Percentiles rank a stretch among this genome's conserved stretches.
Conservation (phyloP, 202 grass and related monocot genomes). For the Saccharum hybrid region DNA sequence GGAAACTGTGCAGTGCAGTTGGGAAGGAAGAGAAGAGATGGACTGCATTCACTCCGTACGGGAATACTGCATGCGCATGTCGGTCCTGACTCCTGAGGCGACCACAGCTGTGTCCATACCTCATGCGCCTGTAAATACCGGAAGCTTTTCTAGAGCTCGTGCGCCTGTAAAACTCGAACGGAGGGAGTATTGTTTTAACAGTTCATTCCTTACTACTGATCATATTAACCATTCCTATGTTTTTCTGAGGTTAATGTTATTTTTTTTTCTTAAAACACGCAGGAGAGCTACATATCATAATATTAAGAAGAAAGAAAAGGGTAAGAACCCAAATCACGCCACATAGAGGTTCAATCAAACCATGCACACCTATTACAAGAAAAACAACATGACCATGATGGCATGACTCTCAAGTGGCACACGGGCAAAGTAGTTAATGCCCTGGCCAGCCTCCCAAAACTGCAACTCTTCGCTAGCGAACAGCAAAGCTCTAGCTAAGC, state of each 20-base stretch:
- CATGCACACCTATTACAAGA: neutral
- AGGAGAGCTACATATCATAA: neutral
- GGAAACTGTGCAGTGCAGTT: too few species aligned
- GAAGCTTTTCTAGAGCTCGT: too few species aligned
- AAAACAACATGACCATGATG: neutral
- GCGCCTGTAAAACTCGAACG: too few species aligned
- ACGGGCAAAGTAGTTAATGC: neutral
- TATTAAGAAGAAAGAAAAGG: neutral
- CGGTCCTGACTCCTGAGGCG: too few species aligned
- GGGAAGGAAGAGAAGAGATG: too few species aligned
- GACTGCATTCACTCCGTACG: too few species aligned
- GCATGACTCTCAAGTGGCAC: neutral
- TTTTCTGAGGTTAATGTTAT: constrained; percentile 3
- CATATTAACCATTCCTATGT: neutral
- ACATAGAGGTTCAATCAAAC: neutral
- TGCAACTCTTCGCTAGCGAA: too few species aligned
- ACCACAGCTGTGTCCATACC: too few species aligned
- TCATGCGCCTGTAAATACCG: too few species aligned
- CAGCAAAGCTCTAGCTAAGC: too few species aligned
- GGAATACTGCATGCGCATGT: too few species aligned
- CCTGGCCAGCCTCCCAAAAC: neutral
- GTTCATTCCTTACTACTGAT: neutral
- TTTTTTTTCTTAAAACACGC: neutral
- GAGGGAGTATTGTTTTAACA: neutral
- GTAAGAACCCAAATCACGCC: neutral